Base-by-base conservation (phyloP, 257 asterid species). In the Solanum habrochaites region DNA sequence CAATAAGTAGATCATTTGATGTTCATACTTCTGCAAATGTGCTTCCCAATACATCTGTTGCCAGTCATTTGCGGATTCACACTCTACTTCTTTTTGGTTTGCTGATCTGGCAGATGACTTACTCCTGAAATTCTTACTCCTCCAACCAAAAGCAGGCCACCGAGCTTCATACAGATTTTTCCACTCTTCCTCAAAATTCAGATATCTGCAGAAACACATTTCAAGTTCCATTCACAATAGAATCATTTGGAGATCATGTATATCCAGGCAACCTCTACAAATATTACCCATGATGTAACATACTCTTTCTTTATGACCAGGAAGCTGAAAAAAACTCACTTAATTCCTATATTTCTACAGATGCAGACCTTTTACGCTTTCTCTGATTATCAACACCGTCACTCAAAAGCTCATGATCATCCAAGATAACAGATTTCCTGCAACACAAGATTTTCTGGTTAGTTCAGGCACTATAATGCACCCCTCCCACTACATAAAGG, bases 301-400 rank as follows among this genome's bases (percentile, higher is more conserved):
- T 69, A 25, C 62, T 49, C 60, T 78, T 15, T 71, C 43, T 83
- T 71, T 49, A 64, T 86, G 85, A 56, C 43, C 67, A 43, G 42
- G 60, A 85, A 25, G 29, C 40, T 18, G 16, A 64, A 42, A 87
- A 82, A 52, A 80, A 83, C 87, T 86, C 86, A 83, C 85, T 88
- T 86, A 70, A 85, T 69, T 70, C 47, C 29, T 62, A 52, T 23
- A 23, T 32, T n/a, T 49, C 73, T 29, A 70, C 73, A 45, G n/a
- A n/a, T 52, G 58, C 92, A 87, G 47, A 97, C 98, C 99, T 97
- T 91, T 90, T 94, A 85, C 98, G 98, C 92, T 97, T 97, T 87
- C 94, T 94, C 85, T 85, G 84, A 87, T 73, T 72, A 88, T 73
- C 88, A 67, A 86, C 62, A 90, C 83, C 29, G 88, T 89, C 92